phyloP scores from a whole-genome alignment of 371 early-diverging fungal species.

The Mucor velutinosus region DNA sequence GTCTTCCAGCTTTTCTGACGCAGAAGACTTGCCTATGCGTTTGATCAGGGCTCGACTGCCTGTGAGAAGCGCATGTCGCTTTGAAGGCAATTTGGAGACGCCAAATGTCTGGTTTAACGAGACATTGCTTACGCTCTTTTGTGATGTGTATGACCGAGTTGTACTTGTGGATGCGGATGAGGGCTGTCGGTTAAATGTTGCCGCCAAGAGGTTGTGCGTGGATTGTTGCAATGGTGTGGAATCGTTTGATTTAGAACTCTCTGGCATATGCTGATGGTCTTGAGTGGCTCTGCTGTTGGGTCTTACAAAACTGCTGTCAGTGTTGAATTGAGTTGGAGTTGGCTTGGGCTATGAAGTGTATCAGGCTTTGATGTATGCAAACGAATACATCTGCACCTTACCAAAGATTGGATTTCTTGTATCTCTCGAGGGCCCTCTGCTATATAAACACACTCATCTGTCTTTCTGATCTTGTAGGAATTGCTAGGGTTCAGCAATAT shows the following conservation, averaged over 20 bases:
- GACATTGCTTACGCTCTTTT: neutral
- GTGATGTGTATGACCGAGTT: neutral
- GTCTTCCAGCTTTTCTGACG: conserved; percentile 28
- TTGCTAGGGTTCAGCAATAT: conserved; percentile 70
- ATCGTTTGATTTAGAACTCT: neutral
- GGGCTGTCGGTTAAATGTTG: neutral
- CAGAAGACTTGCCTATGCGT: conserved; percentile 8
- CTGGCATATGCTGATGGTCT: neutral
- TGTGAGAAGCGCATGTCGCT: conserved; percentile 20
- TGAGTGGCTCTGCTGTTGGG: neutral
- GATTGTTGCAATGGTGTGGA: neutral
- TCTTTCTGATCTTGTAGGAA: conserved; percentile 50
- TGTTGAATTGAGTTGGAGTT: neutral
- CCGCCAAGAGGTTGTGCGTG: neutral
- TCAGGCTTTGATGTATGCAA: neutral
- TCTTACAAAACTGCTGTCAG: neutral
- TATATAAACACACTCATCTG: conserved; percentile 64
- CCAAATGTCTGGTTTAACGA: neutral
- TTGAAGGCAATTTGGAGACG: conserved; percentile 11
- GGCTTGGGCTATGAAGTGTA: neutral
- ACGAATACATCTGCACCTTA: conserved; percentile 10
- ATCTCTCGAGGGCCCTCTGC: conserved; percentile 65
- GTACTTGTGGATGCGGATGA: conserved; percentile 5
- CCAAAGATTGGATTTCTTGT: conserved; percentile 46
- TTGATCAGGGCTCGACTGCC: conserved; percentile 25